Evolutionary conservation across 805 yeast species (phyloP), one percentile per base, ranked within the genome.

Genomic region (Pichia cabralensis): DNA sequence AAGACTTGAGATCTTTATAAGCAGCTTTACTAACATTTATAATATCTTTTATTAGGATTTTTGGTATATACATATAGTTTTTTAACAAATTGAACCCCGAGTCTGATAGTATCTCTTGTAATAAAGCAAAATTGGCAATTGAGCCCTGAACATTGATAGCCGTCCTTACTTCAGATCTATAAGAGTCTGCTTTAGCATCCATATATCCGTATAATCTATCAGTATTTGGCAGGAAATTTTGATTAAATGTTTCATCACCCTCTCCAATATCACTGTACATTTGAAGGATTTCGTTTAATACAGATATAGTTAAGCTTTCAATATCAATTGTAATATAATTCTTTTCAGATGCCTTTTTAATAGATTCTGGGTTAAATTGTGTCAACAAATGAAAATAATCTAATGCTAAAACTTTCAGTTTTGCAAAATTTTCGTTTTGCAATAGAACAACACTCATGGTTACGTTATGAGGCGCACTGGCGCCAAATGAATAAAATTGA

Each of bases 351-450:
- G 34, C 45, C 26, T 43, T 38, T 11, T 42, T 25, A 24, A 48
- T 34, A 12, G 45, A 44, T 19, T 40, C 35, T 19, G 31, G 10
- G 38, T 48, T 27, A 41, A 45, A 35, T 15, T 38, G 13, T 21
- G 39, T 53, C 46, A 65, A 27, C 35, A 41, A 4, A 17, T 36
- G 21, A 38, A 43, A 29, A 45, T 56, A 45, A 26, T 41, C 38
- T 12, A 44, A 23, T 2, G 53, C 48, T 8, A 50, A 30, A 4
- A 57, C 52, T 26, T 53, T 55, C 29, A 66, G 47, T 5, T 42
- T 45, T 3, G 53, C 46, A 36, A 65, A 66, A 4, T 76, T 76
- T 8, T 68, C 71, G 27, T 58, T 49, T 45, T 76, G 77, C 36
- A 75, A 56, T 29, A 76, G 64, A n/a, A 67, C 49, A 17, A 75